Base-by-base conservation (phyloP, 2,329 filamentous ascomycete genomes). In the Thelonectria discophora region DNA sequence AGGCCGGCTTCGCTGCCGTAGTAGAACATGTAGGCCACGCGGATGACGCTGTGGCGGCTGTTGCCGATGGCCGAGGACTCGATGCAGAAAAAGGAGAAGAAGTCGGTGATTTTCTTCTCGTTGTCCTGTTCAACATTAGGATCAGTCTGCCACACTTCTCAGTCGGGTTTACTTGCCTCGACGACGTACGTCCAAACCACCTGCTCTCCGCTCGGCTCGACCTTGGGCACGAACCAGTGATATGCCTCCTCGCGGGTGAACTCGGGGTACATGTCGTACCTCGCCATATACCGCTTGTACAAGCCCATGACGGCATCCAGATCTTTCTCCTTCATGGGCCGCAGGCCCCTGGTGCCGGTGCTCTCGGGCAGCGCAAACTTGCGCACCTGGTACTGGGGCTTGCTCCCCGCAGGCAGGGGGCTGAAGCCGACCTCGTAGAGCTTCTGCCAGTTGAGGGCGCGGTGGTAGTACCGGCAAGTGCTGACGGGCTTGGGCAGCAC, bases 11-110 rank as follows among this genome's bases (percentile, higher is more conserved):
- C 93, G 7, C 90, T 91, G 59, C 92, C 95, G 75, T 99, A 99
- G 84, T 99, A 99, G 82, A 94, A 99, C 57, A 98, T 86, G 78
- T 99, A 99, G 30, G 95, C 95, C 3, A 94, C 95, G 67, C 90
- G 90, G 72, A 99, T 88, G 59, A 88, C 87, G 62, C 88, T 85
- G 79, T 97, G 90, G 75, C 91, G 91, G 47, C 86, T 81, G 73
- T 93, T 88, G 69, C 90, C 89, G 72, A 99, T 96, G 60, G 97
- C 91, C 1, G 93, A 95, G 15, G 93, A 97, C 76, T 97, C 93
- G 34, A 99, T 89, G 74, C 88, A 89, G 83, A 98, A 99, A 81
- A 98, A 99, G 39, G 93, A 97, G 80, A 97, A 90, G 80, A 97
- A 97, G 78, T 99, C 95, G 39, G 93, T 97, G 73, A 99, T 92